Evolutionary conservation across 2,329 filamentous ascomycete species (phyloP).

Genomic region (Aureobasidium vineae): DNA sequence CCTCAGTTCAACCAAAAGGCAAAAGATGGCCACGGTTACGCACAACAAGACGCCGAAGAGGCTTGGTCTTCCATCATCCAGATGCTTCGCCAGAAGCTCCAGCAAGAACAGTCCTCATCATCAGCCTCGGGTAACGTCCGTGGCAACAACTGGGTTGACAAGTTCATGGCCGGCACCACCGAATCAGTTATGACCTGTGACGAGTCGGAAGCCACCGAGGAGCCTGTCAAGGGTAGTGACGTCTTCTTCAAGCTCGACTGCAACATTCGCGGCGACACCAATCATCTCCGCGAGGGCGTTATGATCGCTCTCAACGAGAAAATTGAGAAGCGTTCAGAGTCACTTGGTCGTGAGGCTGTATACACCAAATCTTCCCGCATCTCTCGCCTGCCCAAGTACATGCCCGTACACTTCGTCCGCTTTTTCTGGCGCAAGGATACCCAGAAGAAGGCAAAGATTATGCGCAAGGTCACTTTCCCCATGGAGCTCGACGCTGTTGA

Average conservation of each 20-base stretch:
- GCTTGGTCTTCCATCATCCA: constrained; percentile 95
- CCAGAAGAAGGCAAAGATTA: constrained; percentile 98
- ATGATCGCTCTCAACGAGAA: constrained; percentile 77
- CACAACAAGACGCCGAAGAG: constrained; percentile 98
- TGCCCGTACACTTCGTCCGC: constrained; percentile 94
- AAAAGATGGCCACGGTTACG: constrained; percentile 77
- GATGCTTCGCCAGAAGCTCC: constrained; percentile 75
- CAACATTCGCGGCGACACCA: constrained; percentile 83
- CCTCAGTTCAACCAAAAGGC: constrained; percentile 92
- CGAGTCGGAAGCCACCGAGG: constrained; percentile 73
- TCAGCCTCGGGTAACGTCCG: constrained; percentile 50
- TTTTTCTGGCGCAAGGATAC: constrained; percentile 98
- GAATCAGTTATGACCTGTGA: constrained; percentile 78
- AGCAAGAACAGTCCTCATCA: constrained; percentile 56
- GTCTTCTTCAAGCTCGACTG: constrained; percentile 91
- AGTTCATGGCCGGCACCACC: constrained; percentile 83
- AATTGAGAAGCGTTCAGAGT: constrained; percentile 83
- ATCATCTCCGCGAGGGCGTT: constrained; percentile 88
- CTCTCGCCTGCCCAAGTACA: constrained; percentile 85
- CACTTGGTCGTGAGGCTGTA: constrained; percentile 70
- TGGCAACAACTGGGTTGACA: constrained; percentile 61
- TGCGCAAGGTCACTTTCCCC: constrained; percentile 97
- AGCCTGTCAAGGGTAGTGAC: constrained; percentile 66
- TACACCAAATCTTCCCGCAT: constrained; percentile 95
- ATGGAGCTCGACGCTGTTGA: constrained; percentile 90